Base-by-base conservation (phyloP, 306 rosid genomes). In the Quercus gilva region DNA sequence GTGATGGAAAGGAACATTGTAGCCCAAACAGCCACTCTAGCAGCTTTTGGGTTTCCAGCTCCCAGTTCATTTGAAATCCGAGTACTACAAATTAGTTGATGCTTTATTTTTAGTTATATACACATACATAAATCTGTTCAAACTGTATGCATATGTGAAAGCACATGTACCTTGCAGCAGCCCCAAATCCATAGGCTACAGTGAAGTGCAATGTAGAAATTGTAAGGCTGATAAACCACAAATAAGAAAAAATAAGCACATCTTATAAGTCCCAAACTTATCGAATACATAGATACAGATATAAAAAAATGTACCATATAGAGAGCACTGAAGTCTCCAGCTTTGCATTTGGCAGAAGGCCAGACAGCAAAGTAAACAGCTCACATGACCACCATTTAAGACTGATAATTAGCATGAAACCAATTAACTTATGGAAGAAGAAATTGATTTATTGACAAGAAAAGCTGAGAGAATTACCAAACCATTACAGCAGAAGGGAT, bases 361-460 rank as follows among this genome's bases (percentile, higher is more conserved):
- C 94, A 56, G 92, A 84, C 6, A 92, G 61, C 81, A 92, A 83
- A 52, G 84, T 83, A 55, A 92, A 75, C 37, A 91, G 74, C 86
- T 93, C 91, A 19, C 80, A 83, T 2, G 94, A 93, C 91, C 94
- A 91, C 90, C 95, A 89, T 87, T 93, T 85, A 4, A 91, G 87
- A 52, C 96, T 89, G 2, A 73, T 23, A 29, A 67, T 73, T 37
- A 31, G 53, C 51, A 20, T 11, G 52, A 23, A n/a, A 70, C 11
- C 41, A 28, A 15, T 19, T 63, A 63, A 63, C 28, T 61, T 25
- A 61, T 61, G 69, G 35, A 28, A 31, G 35, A 28, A 31, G n/a
- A 61, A 13, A 61, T 61, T 61, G 15, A 55, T 61, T 25, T 14
- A 26, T 63, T 28, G 69, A 63, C 69, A 63, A 20, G 28, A 28